Evolutionary conservation across 805 yeast species (phyloP).

Genomic region (Hanseniaspora osmophila): DNA sequence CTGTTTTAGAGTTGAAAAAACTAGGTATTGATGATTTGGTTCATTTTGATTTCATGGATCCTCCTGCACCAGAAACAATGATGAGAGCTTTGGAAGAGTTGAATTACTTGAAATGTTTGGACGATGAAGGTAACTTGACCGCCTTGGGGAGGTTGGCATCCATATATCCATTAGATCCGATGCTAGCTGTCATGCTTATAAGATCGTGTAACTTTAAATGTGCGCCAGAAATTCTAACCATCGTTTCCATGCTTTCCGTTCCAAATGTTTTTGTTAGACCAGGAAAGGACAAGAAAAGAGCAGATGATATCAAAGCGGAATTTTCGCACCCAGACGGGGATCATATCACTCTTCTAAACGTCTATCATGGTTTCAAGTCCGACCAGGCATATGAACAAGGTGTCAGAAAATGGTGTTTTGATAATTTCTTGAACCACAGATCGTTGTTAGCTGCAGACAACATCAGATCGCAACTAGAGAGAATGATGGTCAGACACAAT

Average conservation of each 20-base stretch:
- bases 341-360: slow-evolving; percentile 81
- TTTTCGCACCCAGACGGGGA: slow-evolving; percentile 95
- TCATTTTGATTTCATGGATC: slow-evolving; percentile 97
- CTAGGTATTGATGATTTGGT: slow-evolving; percentile 91
- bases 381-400: slow-evolving; percentile 60
- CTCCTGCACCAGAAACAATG: slow-evolving; percentile 99
- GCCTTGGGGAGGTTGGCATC: slow-evolving; percentile 82
- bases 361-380: slow-evolving; percentile 66
- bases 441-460: slow-evolving; percentile 76
- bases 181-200: slow-evolving; percentile 83
- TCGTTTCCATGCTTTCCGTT: slow-evolving; percentile 81
- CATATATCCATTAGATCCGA: slow-evolving; percentile 89
- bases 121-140: slow-evolving; percentile 84
- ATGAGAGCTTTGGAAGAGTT: slow-evolving; percentile 96
- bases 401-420: slow-evolving; percentile 77
- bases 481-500: slow-evolving; percentile 73
- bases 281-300: slow-evolving; percentile 68
- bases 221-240: slow-evolving; percentile 75
- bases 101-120: slow-evolving; percentile 77
- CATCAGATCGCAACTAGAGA: slow-evolving; percentile 68
- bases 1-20: slow-evolving; percentile 85
- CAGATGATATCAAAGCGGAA: slow-evolving; percentile 76
- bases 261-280: slow-evolving; percentile 95
- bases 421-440: slow-evolving; percentile 71
- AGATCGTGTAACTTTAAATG: slow-evolving; percentile 77